phyloP scores from a whole-genome alignment of 2,329 filamentous ascomycete genomes.

The Hypoxylon sp. region DNA sequence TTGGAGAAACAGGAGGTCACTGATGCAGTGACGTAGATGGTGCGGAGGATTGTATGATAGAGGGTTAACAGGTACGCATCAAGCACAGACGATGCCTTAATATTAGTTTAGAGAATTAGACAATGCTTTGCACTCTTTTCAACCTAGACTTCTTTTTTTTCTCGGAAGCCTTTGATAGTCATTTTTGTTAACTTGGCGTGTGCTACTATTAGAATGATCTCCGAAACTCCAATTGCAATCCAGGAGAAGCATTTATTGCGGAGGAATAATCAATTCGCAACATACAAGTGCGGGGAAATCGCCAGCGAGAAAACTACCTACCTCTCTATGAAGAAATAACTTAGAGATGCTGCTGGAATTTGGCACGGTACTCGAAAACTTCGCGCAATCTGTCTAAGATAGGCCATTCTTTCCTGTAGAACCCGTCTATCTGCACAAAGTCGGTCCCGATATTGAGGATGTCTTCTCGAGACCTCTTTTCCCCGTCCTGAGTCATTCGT shows the following conservation, averaged over 20 bases:
- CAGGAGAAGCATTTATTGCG: neutral
- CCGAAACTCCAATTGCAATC: neutral
- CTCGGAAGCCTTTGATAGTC: neutral
- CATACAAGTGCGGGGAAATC: too few relatives aligned
- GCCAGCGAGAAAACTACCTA: too few relatives aligned
- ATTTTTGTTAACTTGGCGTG: neutral
- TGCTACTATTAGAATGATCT: neutral
- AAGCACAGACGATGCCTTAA: constrained; percentile 24
- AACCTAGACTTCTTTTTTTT: neutral
- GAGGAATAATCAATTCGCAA: too few relatives aligned
- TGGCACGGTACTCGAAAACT: too few relatives aligned
- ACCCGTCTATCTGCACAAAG: too few relatives aligned
- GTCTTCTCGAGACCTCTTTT: neutral
- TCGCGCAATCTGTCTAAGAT: too few relatives aligned
- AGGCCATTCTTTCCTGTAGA: too few relatives aligned
- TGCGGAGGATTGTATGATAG: constrained; percentile 21
- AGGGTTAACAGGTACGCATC: constrained; percentile 19
- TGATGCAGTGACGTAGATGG: constrained; percentile 37
- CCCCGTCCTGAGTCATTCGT: neutral
- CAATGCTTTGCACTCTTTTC: neutral
- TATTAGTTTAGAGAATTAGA: constrained; percentile 26
- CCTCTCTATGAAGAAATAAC: too few relatives aligned
- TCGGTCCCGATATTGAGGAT: neutral
- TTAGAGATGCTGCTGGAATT: too few relatives aligned
- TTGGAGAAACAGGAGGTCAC: constrained; percentile 28